Evolutionary conservation across 805 yeast genomes (phyloP).

Genomic region (Hanseniaspora thailandica): DNA sequence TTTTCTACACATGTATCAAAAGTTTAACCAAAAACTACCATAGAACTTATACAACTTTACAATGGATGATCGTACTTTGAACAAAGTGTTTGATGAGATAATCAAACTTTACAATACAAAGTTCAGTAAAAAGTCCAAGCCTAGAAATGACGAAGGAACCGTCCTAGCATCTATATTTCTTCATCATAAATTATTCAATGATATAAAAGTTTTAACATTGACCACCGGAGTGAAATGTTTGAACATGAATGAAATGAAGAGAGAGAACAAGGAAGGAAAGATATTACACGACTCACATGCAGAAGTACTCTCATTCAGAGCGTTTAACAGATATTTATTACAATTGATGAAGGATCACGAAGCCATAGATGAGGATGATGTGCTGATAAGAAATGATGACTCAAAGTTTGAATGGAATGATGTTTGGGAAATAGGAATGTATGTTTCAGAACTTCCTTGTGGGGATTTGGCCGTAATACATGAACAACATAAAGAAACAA

Average conservation of each 20-base stretch:
- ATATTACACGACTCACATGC: constrained; percentile 86
- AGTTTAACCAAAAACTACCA: neutral
- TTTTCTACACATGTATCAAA: neutral
- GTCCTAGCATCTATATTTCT: constrained; percentile 4
- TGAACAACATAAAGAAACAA: constrained; percentile 13
- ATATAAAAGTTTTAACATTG: constrained; percentile 33
- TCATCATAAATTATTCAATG: neutral
- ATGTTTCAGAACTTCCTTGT: constrained; percentile 72
- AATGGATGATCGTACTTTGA: neutral
- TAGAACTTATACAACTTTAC: neutral
- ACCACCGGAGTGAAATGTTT: constrained; percentile 77
- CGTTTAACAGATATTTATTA: constrained; percentile 51
- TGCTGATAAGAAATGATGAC: constrained; percentile 17
- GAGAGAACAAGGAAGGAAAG: constrained; percentile 36
- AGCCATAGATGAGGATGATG: constrained; percentile 15
- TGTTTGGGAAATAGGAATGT: constrained; percentile 42
- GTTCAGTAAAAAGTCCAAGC: constrained; percentile 7
- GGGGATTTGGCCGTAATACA: constrained; percentile 71
- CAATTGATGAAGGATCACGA: constrained; percentile 31
- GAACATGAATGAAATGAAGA: constrained; percentile 40
- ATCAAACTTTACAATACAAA: neutral
- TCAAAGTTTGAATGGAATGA: constrained; percentile 19
- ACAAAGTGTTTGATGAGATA: neutral
- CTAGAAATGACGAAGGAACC: constrained; percentile 3
- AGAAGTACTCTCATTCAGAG: constrained; percentile 62